Evolutionary conservation across 768 basidiomycete species (phyloP).

Genomic region (Floccularia luteovirens): DNA sequence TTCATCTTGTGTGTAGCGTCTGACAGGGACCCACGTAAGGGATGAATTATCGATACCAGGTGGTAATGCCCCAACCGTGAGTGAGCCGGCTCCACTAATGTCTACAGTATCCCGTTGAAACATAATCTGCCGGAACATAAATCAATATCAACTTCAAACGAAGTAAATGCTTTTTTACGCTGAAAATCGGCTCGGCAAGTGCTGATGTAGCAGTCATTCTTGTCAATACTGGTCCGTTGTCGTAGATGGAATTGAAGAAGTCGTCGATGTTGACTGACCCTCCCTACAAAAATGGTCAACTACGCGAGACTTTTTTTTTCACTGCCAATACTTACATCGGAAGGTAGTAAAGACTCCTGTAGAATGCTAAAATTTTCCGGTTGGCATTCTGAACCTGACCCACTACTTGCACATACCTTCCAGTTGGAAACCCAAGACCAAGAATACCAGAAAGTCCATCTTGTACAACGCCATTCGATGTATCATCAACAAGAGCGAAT

Average conservation of each 20-base stretch:
- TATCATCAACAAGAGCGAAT: constrained; percentile 50
- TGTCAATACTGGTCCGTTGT: constrained; percentile 37
- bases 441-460: constrained; percentile 55
- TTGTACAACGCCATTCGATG: constrained; percentile 48
- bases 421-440: constrained; percentile 61
- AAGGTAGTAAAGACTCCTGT: constrained; percentile 20
- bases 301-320: neutral
- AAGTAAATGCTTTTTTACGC: constrained; percentile 19
- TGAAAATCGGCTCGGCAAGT: constrained; percentile 42
- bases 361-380: constrained; percentile 24
- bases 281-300: constrained; percentile 9
- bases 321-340: constrained; percentile 10
- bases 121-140: constrained; percentile 20
- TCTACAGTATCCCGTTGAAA: constrained; percentile 57
- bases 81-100: constrained; percentile 45
- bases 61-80: constrained; percentile 61
- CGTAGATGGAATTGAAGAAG: constrained; percentile 24
- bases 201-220: constrained; percentile 35
- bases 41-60: constrained; percentile 41
- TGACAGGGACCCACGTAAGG: constrained; percentile 65
- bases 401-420: constrained; percentile 34
- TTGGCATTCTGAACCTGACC: neutral
- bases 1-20: constrained; percentile 41
- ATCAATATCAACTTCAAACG: neutral
- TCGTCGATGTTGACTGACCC: constrained; percentile 23